Base-by-base conservation (phyloP, 768 basidiomycete genomes). In the Hydnum rufescens region DNA sequence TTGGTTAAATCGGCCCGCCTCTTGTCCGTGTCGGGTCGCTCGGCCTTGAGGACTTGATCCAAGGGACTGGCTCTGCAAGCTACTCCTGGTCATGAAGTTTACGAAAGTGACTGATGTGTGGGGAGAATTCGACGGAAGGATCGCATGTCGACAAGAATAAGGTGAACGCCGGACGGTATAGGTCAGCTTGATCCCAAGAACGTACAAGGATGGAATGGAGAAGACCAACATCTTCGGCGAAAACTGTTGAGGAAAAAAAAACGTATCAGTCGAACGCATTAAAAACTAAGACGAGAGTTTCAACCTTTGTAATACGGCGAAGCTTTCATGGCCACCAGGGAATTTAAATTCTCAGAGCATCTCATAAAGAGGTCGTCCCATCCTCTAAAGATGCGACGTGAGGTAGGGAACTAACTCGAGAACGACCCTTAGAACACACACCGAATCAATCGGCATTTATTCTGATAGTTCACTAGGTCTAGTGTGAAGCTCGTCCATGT, bases 121-220 rank as follows among this genome's bases (percentile, higher is more conserved):
- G 90, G 8, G 93, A 86, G 67, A 99, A 96, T 60, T 96, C 90
- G 56, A 95, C 83, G 0, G 93, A 93, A 2, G 95, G 92, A 64
- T 99, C 92, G 22, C 95, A 72, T 6, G 95, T 99, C 1, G 93
- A 87, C 42, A 99, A 73, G 77, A 99, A 99, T 88, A 99, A 92
- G 3, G 88, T 95, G 72, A 99, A 99, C n/a, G 95, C 81, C 4
- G 95, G 95, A n/a, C n/a, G n/a, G n/a, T n/a, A n/a, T n/a, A n/a
- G n/a, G n/a, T n/a, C n/a, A n/a, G n/a, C n/a, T n/a, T n/a, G n/a
- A n/a, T n/a, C n/a, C n/a, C n/a, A n/a, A n/a, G n/a, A n/a, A n/a
- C n/a, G n/a, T n/a, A n/a, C n/a, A n/a, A n/a, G n/a, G n/a, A n/a
- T n/a, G n/a, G 36, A 47, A 47, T 1, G 13, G 25, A 16, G 1